A percentile compares a stretch with the other conserved stretches of the same genome.
These are phyloP conservation scores for Leccinum olivaceopallidum DNA, from an alignment of 768 basidiomycete genomes.

Conservation along the genomic window DNA sequence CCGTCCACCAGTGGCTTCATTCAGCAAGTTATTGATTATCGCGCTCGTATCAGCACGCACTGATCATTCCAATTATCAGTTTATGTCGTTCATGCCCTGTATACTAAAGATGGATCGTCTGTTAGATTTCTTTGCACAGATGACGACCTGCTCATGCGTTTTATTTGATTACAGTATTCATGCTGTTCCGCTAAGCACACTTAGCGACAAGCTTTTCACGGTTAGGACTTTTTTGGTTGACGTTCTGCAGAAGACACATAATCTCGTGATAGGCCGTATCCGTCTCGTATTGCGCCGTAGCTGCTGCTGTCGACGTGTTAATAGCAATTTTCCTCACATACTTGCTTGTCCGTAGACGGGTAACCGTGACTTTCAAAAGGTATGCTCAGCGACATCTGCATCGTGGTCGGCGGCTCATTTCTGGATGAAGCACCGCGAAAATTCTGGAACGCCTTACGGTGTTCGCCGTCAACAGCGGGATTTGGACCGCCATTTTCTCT, in stretches of 20 bases:
- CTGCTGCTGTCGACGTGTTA: background rate
- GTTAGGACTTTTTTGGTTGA: background rate
- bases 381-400: background rate
- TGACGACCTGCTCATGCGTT: background rate
- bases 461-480: constrained; percentile 4
- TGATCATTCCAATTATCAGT: background rate
- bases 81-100: background rate
- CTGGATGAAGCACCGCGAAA: background rate
- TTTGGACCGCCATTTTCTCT: constrained; percentile 6
- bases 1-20: background rate
- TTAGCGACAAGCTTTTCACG: background rate
- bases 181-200: background rate
- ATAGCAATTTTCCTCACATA: constrained; percentile 3
- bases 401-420: background rate
- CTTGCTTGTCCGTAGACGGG: background rate
- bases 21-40: background rate
- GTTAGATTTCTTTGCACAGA: background rate
- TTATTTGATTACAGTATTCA: background rate
- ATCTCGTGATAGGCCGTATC: constrained; percentile 1
- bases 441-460: constrained; percentile 3
- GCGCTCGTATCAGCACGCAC: background rate
- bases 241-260: background rate
- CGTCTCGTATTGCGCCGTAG: constrained; percentile 3
- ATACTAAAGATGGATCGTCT: background rate
- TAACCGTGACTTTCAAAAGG: background rate